Conservation (phyloP, 2,329 filamentous ascomycete species). For the Chrysosporium keratinophilum region DNA sequence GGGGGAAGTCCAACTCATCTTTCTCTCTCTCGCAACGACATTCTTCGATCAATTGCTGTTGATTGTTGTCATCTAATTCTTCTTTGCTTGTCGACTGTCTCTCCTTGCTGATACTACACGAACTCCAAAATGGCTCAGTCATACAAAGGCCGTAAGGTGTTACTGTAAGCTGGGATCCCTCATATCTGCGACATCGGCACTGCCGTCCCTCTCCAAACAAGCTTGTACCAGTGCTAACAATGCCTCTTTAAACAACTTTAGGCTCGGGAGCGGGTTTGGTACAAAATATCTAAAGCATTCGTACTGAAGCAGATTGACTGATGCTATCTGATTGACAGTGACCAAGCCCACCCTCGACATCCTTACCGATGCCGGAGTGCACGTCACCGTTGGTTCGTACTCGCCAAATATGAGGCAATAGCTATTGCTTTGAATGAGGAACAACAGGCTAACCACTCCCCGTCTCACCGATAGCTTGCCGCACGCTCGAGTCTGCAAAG, state of each 20-base stretch:
- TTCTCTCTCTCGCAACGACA: background rate
- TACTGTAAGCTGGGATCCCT: slow-evolving; percentile 13
- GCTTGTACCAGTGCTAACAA: background rate
- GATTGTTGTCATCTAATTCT: background rate
- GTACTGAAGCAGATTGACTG: background rate
- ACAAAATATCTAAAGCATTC: background rate
- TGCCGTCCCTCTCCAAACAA: background rate
- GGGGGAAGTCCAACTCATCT: background rate
- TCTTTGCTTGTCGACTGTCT: background rate
- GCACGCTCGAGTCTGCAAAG: slow-evolving; percentile 67
- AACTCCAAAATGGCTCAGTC: slow-evolving; percentile 5
- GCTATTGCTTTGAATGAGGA: background rate
- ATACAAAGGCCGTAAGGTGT: slow-evolving; percentile 17
- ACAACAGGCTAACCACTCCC: background rate
- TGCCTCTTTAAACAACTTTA: background rate
- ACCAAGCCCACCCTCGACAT: slow-evolving; percentile 56
- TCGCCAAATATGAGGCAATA: background rate
- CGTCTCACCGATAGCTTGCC: slow-evolving; percentile 55
- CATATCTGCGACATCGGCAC: background rate
- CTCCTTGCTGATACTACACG: background rate
- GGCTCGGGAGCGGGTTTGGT: slow-evolving; percentile 20
- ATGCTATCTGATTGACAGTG: slow-evolving; percentile 30
- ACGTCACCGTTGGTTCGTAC: slow-evolving; percentile 54
- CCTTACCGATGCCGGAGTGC: slow-evolving; percentile 49
- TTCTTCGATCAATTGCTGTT: background rate